phyloP scores from a whole-genome alignment of 2,329 filamentous ascomycete genomes.

The Lithohypha guttulata region DNA sequence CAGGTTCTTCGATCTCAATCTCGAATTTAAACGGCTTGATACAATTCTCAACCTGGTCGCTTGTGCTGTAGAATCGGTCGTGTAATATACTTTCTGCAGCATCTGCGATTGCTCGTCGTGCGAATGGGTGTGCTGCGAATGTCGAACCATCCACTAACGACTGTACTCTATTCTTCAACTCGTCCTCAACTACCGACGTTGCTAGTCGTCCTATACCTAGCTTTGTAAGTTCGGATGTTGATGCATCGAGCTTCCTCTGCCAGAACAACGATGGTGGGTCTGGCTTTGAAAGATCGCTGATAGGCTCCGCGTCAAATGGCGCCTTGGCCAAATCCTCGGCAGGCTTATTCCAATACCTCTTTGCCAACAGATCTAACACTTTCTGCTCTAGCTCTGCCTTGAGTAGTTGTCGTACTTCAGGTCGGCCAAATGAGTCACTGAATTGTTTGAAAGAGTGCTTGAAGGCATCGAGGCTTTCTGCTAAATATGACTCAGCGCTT shows the following conservation, averaged over 20 bases:
- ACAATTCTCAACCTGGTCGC: constrained; percentile 95
- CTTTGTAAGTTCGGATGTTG: constrained; percentile 80
- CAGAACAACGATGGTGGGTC: constrained; percentile 80
- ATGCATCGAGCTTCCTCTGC: constrained; percentile 89
- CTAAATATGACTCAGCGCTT: constrained; percentile 91
- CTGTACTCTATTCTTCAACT: constrained; percentile 78
- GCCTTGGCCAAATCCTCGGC: constrained; percentile 66
- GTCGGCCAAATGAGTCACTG: constrained; percentile 75
- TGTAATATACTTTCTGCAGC: constrained; percentile 83
- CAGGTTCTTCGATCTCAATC: constrained; percentile 82
- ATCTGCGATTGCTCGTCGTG: constrained; percentile 82
- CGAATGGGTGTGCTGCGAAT: constrained; percentile 83
- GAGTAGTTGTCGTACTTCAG: constrained; percentile 77
- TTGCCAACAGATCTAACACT: constrained; percentile 82
- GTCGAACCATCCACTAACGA: constrained; percentile 67
- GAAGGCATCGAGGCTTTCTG: constrained; percentile 88
- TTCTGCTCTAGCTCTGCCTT: constrained; percentile 91
- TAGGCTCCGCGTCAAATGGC: constrained; percentile 56
- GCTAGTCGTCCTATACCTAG: constrained; percentile 86
- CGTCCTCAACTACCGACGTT: constrained; percentile 77
- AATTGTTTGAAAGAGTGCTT: constrained; percentile 97
- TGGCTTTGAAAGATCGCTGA: constrained; percentile 71
- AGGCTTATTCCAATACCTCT: constrained; percentile 95
- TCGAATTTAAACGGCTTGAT: constrained; percentile 99
- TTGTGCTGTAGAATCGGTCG: constrained; percentile 91